Evolutionary conservation across 2,329 filamentous ascomycete genomes (phyloP).

Genomic region (Calonectria crousiana): DNA sequence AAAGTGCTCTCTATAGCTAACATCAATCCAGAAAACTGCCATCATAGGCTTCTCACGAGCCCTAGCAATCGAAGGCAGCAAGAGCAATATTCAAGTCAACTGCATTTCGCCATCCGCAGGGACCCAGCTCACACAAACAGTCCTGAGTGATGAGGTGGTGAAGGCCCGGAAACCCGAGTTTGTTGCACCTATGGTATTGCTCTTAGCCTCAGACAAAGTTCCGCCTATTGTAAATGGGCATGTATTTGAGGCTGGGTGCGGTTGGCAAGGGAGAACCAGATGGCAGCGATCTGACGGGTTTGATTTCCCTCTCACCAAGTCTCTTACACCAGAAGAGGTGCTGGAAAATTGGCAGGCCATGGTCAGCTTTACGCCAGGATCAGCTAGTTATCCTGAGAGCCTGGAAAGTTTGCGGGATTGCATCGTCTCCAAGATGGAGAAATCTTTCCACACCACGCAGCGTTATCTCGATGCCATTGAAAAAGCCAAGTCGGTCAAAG

Average conservation of each 20-base stretch:
- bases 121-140: slow-evolving; percentile 91
- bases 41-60: slow-evolving; percentile 96
- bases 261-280: slow-evolving; percentile 91
- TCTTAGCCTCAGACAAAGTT: slow-evolving; percentile 86
- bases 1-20: slow-evolving; percentile 28
- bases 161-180: slow-evolving; percentile 99
- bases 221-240: slow-evolving; percentile 82
- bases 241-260: slow-evolving; percentile 94
- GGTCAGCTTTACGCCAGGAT: slow-evolving; percentile 77
- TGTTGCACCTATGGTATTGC: slow-evolving; percentile 91
- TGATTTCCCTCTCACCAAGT: slow-evolving; percentile 88
- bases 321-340: slow-evolving; percentile 89
- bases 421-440: slow-evolving; percentile 83
- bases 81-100: slow-evolving; percentile 98
- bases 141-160: slow-evolving; percentile 98
- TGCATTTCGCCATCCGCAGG: slow-evolving; percentile 98
- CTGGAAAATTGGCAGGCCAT: slow-evolving; percentile 81
- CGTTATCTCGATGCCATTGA: slow-evolving; percentile 75
- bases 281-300: slow-evolving; percentile 94
- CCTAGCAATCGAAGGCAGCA: slow-evolving; percentile 90
- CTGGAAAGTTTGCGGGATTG: slow-evolving; percentile 81
- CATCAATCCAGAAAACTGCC: slow-evolving; percentile 75
- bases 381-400: slow-evolving; percentile 87
- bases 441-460: slow-evolving; percentile 70
- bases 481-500: slow-evolving; percentile 81